Base-by-base conservation (phyloP, 768 basidiomycete genomes). In the Pluteus cervinus region DNA sequence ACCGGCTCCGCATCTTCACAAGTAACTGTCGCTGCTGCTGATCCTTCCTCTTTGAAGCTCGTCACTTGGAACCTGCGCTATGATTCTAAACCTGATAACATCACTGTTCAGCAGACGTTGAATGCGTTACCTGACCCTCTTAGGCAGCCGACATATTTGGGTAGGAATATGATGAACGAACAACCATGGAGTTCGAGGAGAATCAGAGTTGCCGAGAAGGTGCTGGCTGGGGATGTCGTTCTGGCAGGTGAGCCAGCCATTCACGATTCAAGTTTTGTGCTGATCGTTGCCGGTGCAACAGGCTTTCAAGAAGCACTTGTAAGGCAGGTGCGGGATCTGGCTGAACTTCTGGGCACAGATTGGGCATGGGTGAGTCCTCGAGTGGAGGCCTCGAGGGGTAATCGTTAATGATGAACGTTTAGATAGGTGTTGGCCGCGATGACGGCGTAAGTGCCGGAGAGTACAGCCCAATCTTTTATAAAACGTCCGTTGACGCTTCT, bases 371-470 rank as follows among this genome's bases (percentile, higher is more conserved):
- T 74, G 37, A 35, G 67, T 47, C 11, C 7, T 9, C 8, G 15
- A 1, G 14, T 3, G 21, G 20, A 7, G 12, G 10, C 33, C 17
- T 33, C 12, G 1, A 14, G 17, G 8, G 7, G 15, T 22, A 24
- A 14, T 28, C 15, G 29, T 2, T 18, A n/a, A 26, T 11, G 25
- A 21, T 12, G n/a, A 28, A 28, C 18, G 9, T 7, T 32, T 25
- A 75, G 69, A 66, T 79, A 15, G 79, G 78, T 2, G 76, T 79
- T 0, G 80, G 79, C 0, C 61, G 80, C n/a, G 70, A 78, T 37
- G 75, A 82, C 46, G 79, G 79, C 3, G 54, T 53, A 6, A 41
- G 57, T 11, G 65, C 61, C 1, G 79, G 80, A 22, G 80, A 82
- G 52, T 80, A 75, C 52, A 68, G 66, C 46, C 76, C 79, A 0